Evolutionary conservation across 2,329 filamentous ascomycete species (phyloP).

Genomic region (Davidsoniella neocaledoniae): DNA sequence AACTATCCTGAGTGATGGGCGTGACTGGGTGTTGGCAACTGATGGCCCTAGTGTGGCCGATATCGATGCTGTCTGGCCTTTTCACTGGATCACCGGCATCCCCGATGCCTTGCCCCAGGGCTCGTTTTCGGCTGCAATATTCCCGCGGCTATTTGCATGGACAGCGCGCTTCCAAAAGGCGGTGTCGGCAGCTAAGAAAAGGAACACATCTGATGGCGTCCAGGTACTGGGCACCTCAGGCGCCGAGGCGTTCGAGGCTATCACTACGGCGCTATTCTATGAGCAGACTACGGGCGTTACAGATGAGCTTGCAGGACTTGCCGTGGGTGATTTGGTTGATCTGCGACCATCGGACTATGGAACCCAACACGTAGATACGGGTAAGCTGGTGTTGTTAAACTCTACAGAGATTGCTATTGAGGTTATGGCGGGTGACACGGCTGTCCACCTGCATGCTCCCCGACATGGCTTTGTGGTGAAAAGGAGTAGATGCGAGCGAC

Average conservation of each 20-base stretch:
- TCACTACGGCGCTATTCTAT: constrained; percentile 29
- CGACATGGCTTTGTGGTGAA: constrained; percentile 38
- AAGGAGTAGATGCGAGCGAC: constrained; percentile 15
- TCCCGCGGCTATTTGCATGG: constrained; percentile 47
- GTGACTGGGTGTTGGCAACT: constrained; percentile 44
- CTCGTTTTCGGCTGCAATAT: constrained; percentile 32
- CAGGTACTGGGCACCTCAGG: constrained; percentile 31
- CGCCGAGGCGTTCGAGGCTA: constrained; percentile 31
- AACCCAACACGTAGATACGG: constrained; percentile 38
- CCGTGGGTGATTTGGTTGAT: constrained; percentile 35
- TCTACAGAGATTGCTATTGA: constrained; percentile 41
- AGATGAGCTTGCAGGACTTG: constrained; percentile 24
- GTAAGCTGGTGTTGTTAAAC: constrained; percentile 35
- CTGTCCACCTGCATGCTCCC: constrained; percentile 42
- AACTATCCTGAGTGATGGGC: constrained; percentile 46
- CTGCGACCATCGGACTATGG: constrained; percentile 49
- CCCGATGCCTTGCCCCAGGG: constrained; percentile 36
- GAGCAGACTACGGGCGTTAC: constrained; percentile 26
- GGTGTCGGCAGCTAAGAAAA: constrained; percentile 22
- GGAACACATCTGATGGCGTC: constrained; percentile 16
- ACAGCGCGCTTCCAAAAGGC: constrained; percentile 40
- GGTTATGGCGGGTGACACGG: constrained; percentile 24
- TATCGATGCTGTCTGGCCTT: constrained; percentile 50
- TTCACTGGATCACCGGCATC: constrained; percentile 46
- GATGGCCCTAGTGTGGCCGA: constrained; percentile 42